phyloP scores from a whole-genome alignment of 768 basidiomycete genomes.

The Stropharia rugosoannulata region DNA sequence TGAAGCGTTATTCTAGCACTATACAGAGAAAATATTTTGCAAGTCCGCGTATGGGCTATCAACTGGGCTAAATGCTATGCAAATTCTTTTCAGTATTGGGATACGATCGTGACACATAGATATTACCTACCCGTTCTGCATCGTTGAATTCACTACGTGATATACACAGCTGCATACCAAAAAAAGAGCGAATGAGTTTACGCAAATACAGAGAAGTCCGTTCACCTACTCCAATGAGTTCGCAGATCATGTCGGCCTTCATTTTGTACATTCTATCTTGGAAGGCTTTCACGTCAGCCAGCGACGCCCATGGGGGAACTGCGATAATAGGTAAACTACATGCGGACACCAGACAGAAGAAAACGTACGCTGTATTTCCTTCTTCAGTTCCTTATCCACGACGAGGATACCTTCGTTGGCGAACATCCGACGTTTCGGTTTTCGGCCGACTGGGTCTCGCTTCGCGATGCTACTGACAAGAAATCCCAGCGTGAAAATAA shows the following conservation, averaged over 20 bases:
- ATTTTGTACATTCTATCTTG: slow-evolving; percentile 54
- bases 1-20: slow-evolving; percentile 64
- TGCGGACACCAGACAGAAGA: not conserved
- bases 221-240: slow-evolving; percentile 58
- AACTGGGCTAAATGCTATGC: slow-evolving; percentile 27
- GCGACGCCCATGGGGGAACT: slow-evolving; percentile 60
- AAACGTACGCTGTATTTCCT: slow-evolving; percentile 37
- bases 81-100: not conserved
- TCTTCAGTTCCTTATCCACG: slow-evolving; percentile 45
- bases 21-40: slow-evolving; percentile 54
- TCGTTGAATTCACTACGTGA: slow-evolving; percentile 67
- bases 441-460: slow-evolving; percentile 71
- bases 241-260: slow-evolving; percentile 70
- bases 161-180: slow-evolving; percentile 49
- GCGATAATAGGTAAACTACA: slow-evolving; percentile 4
- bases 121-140: slow-evolving; percentile 48
- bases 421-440: slow-evolving; percentile 72
- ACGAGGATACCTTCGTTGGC: slow-evolving; percentile 58
- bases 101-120: not conserved
- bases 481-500: slow-evolving; percentile 64
- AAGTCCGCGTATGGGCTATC: slow-evolving; percentile 62
- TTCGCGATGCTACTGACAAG: slow-evolving; percentile 66
- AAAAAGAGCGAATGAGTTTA: not conserved
- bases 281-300: slow-evolving; percentile 46
- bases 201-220: not conserved